phyloP scores from a whole-genome alignment of 306 rosid species.

The Geum urbanum region DNA sequence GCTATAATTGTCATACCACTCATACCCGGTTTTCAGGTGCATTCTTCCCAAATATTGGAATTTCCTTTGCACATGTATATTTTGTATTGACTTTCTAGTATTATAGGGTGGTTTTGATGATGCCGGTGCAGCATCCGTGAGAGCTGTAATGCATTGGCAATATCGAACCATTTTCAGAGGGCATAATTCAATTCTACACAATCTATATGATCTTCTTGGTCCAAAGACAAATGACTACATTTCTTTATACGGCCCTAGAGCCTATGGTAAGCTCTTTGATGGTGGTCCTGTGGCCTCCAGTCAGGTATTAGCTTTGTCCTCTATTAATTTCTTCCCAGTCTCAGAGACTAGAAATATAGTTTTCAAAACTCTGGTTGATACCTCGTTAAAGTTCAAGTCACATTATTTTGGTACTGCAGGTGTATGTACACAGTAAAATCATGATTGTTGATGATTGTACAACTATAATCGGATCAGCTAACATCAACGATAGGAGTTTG shows the following conservation, averaged over 20 bases:
- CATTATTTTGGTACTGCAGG: constrained; percentile 41
- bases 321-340: background rate
- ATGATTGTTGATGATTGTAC: constrained; percentile 83
- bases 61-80: constrained; percentile 3
- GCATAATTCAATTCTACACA: constrained; percentile 68
- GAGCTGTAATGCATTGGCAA: constrained; percentile 99
- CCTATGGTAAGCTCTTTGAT: constrained; percentile 76
- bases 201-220: constrained; percentile 69
- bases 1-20: constrained; percentile 92
- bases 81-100: constrained; percentile 24
- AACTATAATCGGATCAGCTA: constrained; percentile 90
- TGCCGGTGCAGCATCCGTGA: constrained; percentile 94
- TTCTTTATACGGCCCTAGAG: constrained; percentile 89
- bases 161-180: constrained; percentile 96
- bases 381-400: background rate
- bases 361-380: constrained; percentile 3
- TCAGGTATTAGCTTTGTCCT: constrained; percentile 53
- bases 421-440: constrained; percentile 96
- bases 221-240: constrained; percentile 73
- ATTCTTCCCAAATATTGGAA: constrained; percentile 12
- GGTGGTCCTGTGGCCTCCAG: constrained; percentile 90
- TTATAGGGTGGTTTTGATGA: constrained; percentile 98
- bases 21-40: constrained; percentile 95
- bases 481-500: constrained; percentile 94
- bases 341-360: background rate